Evolutionary conservation across 768 basidiomycete species (phyloP), one percentile per base, ranked within the genome.

Genomic region (Tricholoma sp.): DNA sequence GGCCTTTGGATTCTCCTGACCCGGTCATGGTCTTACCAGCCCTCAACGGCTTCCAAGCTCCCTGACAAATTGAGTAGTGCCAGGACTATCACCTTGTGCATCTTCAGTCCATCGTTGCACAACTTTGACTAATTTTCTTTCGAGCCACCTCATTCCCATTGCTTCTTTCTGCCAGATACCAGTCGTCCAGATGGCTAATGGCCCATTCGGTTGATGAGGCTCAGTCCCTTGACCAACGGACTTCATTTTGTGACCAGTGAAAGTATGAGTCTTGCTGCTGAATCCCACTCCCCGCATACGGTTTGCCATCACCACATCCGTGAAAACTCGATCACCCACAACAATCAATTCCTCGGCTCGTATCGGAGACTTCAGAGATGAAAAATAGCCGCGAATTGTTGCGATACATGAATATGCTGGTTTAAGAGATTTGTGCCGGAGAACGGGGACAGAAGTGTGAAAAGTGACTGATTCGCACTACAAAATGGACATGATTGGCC

Each of bases 321-420:
- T 99, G 64, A 97, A 89, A 52, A 98, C 72, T 10, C 96, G 82
- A 74, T 99, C 96, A 0, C 96, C 96, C 11, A 99, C 86, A 37
- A 98, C 72, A 56, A 98, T 73, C 43, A 97, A 74, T 57, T 88
- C 82, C 22, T 84, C 74, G 60, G 84, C 81, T 27, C 74, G 69
- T 43, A 91, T 65, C 18, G 86, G 84, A n/a, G 66, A 64, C 7
- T 66, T 71, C 27, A 84, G 78, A 29, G 84, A 81, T 24, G 77
- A 73, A 67, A 98, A 97, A 75, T 97, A 94, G 43, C 71, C 66
- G 8, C 83, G 81, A 54, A 96, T 84, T n/a, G 80, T 75, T 9
- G 71, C 60, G 22, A 90, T 86, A 71, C 94, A 96, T 1, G 83
- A 76, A 64, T 85, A 86, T 2, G 85, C 83, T 2, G 96, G 96